phyloP scores from a whole-genome alignment of 225 moss, liverwort and hornwort species.

The Sphagnum contortum region DNA sequence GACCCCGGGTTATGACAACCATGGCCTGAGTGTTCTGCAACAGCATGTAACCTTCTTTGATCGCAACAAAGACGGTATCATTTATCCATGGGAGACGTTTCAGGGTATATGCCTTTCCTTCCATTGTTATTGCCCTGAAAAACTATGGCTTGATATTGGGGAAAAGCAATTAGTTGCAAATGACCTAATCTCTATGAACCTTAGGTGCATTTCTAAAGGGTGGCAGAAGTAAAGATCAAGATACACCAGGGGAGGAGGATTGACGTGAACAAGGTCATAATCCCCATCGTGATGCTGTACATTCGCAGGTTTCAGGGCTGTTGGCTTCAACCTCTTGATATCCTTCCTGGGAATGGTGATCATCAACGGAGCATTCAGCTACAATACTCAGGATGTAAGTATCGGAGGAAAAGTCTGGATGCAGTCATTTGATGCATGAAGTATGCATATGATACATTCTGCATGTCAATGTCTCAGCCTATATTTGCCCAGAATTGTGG shows the following conservation, averaged over 20 bases:
- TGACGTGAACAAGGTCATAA: background rate
- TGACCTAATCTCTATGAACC: too few relatives aligned
- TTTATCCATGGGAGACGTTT: slow-evolving; percentile 81
- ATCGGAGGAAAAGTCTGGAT: background rate
- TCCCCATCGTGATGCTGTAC: background rate
- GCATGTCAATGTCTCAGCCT: too few relatives aligned
- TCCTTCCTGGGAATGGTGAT: slow-evolving; percentile 22
- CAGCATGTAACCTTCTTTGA: slow-evolving; percentile 81
- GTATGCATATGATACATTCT: background rate
- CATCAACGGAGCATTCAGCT: slow-evolving; percentile 55
- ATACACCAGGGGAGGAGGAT: too few relatives aligned
- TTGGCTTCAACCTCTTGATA: slow-evolving; percentile 43
- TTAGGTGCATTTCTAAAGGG: too few relatives aligned
- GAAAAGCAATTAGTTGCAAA: background rate
- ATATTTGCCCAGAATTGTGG: background rate
- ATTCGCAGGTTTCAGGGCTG: slow-evolving; percentile 43
- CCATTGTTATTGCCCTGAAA: too few relatives aligned
- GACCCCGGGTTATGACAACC: slow-evolving; percentile 15
- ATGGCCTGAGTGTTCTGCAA: slow-evolving; percentile 55
- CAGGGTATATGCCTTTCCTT: slow-evolving; percentile 16
- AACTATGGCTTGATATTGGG: too few relatives aligned
- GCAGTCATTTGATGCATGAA: too few relatives aligned
- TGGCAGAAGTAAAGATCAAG: too few relatives aligned
- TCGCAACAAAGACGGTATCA: slow-evolving; percentile 49
- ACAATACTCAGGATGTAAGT: slow-evolving; percentile 45